phyloP scores from a whole-genome alignment of 1,139 yeast genomes.

The Candida frijolesensis region DNA sequence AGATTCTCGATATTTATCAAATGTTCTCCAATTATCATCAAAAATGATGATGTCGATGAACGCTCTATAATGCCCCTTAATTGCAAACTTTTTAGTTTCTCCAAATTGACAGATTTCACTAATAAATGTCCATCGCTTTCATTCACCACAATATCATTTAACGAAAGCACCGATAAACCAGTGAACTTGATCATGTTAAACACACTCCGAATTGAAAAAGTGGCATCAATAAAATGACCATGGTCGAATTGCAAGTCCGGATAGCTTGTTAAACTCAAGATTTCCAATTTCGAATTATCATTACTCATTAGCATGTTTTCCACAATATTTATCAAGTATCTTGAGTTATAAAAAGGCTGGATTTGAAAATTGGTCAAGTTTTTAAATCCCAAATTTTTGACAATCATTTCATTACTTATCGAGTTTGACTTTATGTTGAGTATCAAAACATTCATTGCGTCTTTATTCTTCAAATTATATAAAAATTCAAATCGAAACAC shows the following conservation, averaged over 20 bases:
- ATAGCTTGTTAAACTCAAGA: constrained; percentile 22
- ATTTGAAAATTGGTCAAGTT: constrained; percentile 29
- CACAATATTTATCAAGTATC: constrained; percentile 22
- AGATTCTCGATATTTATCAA: constrained; percentile 31
- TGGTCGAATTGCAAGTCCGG: neutral
- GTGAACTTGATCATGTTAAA: constrained; percentile 19
- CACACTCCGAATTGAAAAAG: constrained; percentile 3
- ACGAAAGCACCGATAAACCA: constrained; percentile 25
- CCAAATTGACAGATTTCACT: constrained; percentile 23
- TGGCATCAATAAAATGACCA: neutral
- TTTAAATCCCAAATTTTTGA: constrained; percentile 21
- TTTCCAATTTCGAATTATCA: constrained; percentile 16
- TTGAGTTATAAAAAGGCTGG: constrained; percentile 28
- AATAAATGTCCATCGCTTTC: constrained; percentile 27
- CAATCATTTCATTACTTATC: constrained; percentile 22
- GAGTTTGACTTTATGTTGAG: constrained; percentile 27
- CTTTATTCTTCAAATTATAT: constrained; percentile 22
- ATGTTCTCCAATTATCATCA: constrained; percentile 27
- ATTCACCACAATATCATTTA: constrained; percentile 30
- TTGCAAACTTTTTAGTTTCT: constrained; percentile 23
- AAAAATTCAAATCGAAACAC: constrained; percentile 35
- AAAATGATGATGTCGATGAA: constrained; percentile 23
- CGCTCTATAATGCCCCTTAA: constrained; percentile 33
- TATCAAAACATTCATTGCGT: constrained; percentile 21
- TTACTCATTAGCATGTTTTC: constrained; percentile 21